Conservation (phyloP, 2,329 filamentous ascomycete species). For the Pestalotiopsis sp. region DNA sequence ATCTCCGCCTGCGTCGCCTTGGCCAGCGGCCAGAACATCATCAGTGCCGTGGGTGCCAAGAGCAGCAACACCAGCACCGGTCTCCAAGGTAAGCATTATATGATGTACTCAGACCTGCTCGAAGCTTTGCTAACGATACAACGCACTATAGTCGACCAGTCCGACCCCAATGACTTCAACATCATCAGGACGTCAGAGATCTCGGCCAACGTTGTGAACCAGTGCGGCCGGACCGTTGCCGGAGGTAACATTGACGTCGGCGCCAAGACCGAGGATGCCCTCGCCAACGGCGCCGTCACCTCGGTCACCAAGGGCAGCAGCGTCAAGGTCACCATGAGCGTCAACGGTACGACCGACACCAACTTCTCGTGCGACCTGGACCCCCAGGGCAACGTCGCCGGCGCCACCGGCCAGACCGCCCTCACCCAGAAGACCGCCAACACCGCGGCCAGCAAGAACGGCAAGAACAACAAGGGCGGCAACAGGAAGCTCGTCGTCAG, state of each 20-base stretch:
- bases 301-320: constrained; percentile 47
- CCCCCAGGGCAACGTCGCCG: constrained; percentile 32
- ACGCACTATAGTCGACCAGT: constrained; percentile 11
- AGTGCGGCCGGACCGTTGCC: constrained; percentile 65
- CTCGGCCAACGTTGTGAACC: constrained; percentile 53
- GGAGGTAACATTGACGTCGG: constrained; percentile 64
- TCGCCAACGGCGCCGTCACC: constrained; percentile 48
- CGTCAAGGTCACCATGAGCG: constrained; percentile 49
- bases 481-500: constrained; percentile 4
- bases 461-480: not conserved
- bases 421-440: constrained; percentile 35
- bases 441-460: not conserved
- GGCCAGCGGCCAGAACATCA: constrained; percentile 33
- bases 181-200: constrained; percentile 63
- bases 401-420: constrained; percentile 42
- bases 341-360: constrained; percentile 56
- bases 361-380: constrained; percentile 50
- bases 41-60: constrained; percentile 28
- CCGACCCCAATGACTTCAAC: constrained; percentile 49
- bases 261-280: constrained; percentile 54
- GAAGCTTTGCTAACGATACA: not conserved
- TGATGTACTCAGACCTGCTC: not conserved
- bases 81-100: not conserved
- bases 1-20: constrained; percentile 25
- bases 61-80: constrained; percentile 27